Conservation (phyloP, 2,329 filamentous ascomycete genomes). For the Fusarium sp. region DNA sequence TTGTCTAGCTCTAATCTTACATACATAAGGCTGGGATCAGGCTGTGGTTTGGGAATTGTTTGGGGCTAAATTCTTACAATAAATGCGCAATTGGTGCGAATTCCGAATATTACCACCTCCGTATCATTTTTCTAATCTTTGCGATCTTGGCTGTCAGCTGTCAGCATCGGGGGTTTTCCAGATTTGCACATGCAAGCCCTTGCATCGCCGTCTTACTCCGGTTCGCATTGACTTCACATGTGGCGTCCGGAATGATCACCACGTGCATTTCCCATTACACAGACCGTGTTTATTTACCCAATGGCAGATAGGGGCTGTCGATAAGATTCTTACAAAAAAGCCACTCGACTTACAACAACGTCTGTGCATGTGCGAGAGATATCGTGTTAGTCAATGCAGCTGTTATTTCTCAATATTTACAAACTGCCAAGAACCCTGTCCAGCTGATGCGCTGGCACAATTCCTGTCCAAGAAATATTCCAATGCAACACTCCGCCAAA, state of each 20-base stretch:
- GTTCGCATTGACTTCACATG: not conserved
- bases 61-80: constrained; percentile 15
- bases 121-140: not conserved
- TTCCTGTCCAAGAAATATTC: not conserved
- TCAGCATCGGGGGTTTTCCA: constrained; percentile 8
- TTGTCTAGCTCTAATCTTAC: constrained; percentile 6
- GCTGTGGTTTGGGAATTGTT: not conserved
- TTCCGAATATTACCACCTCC: not conserved
- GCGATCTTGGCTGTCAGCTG: not conserved
- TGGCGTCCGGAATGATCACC: not conserved
- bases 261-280: not conserved
- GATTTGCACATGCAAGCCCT: constrained; percentile 11
- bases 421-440: not conserved
- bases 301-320: not conserved
- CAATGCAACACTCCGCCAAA: not conserved
- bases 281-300: not conserved
- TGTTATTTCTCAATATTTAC: not conserved
- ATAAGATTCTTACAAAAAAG: not conserved
- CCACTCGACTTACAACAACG: not conserved
- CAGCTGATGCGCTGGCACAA: constrained; percentile 11
- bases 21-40: not conserved
- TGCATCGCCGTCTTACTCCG: constrained; percentile 4
- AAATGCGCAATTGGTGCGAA: not conserved
- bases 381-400: not conserved
- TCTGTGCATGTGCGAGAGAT: not conserved